Base-by-base conservation (phyloP, 768 basidiomycete species). In the Strobilomyces echinocephalus region DNA sequence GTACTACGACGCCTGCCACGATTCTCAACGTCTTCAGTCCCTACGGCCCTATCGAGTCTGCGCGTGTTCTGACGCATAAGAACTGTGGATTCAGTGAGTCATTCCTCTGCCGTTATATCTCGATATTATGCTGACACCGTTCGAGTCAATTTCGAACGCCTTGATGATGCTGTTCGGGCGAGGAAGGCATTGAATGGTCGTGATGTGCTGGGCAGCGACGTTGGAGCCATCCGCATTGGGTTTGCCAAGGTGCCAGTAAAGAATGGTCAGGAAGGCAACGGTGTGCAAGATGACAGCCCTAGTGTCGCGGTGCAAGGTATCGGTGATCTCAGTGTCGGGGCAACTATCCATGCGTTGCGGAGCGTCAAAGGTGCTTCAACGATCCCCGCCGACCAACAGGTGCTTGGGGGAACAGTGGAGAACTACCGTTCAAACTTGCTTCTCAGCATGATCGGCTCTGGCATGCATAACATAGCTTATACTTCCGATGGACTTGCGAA, bases 241-340 rank as follows among this genome's bases (percentile, higher is more conserved):
- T 98, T 94, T 67, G 95, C 95, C 52, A 91, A 93, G 65, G 95
- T 98, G 2, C 95, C 95, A 8, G 89, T 90, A 67, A 95, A 94
- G 75, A 87, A 86, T 57, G 85, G 85, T 20, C 79, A 83, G 56
- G 86, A 88, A 64, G 79, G 80, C 28, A 73, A 71, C 42, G 74
- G 77, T 40, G 76, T 74, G 36, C 74, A 79, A 52, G 85, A 89
- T 33, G 88, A 91, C 60, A 80, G 74, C 33, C 69, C 79, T 11
- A 82, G 76, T 52, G 76, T 86, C 42, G 79, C 82, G 50, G 86
- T 90, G 26, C 88, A 89, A 69, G 91, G 91, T 28, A 78, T 91
- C 28, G 90, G 89, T 28, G 88, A 92, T 59, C 68, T 94, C 55
- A 90, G 88, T 59, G 88, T 92, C 18, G 91, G 91, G 35, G 87